Evolutionary conservation across 139 green algal species (phyloP), one percentile per base, ranked within the genome.

Genomic region (Coelastrella sp.): DNA sequence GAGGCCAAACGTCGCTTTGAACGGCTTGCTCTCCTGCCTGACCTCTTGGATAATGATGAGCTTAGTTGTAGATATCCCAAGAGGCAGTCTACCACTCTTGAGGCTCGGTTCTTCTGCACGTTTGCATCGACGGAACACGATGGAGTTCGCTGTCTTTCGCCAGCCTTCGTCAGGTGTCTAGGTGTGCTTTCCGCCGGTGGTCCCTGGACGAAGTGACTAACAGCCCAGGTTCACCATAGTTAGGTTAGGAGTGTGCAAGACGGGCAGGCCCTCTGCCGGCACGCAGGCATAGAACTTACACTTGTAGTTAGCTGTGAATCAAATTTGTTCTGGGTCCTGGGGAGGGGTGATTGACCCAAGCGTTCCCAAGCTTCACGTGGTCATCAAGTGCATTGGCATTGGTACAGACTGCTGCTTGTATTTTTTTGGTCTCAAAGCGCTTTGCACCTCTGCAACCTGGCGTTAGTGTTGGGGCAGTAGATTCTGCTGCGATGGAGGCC

Each of bases 21-120:
- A 1, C 35, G 35, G 35, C 35, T 49, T 49, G 1, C 3, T 49
- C 35, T 49, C 35, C 35, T 49, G 35, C 8, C 8, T 76, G 15
- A 25, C 68, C 17, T 27, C 68, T 25, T 27, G 68, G 68, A 8
- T 76, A 25, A 76, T 27, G 68, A 76, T 76, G 68, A 25, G 1
- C 68, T 76, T 19, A 27, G 19, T 76, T 76, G 68, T 76, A 76
- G 68, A 76, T 76, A 76, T 25, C 68, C 19, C 68, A 76, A 76
- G 19, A 25, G 68, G 68, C 68, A 76, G 24, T 76, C 68, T 76
- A 76, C 68, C 68, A 76, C 68, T 76, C 15, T 19, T 76, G 68
- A 17, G 68, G 68, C 35, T 76, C 24, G 68, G 68, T 8, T 27
- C 76, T 60, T 15, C 6, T n/a, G 11, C 8, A 60, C 9, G 76